A percentile compares a stretch with the other conserved stretches of the same genome.
phyloP scores from a whole-genome alignment of 345 rosid species.

The Eucalyptus marginata region DNA sequence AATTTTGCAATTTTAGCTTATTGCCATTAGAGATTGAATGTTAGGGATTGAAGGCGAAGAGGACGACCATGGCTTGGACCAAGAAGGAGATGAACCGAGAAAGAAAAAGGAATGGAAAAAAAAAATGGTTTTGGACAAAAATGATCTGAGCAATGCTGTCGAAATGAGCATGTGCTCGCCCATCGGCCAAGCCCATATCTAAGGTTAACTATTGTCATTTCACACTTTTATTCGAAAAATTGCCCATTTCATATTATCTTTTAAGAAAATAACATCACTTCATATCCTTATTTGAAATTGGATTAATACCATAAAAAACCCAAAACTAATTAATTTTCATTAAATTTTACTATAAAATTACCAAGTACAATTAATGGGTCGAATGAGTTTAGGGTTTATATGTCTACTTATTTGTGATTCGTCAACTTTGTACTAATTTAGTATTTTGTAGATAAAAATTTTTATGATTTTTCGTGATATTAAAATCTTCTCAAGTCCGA shows the following conservation, averaged over 20 bases:
- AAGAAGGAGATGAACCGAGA: neutral
- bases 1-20: neutral
- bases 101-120: neutral
- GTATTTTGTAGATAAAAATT: accelerated
- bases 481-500: too few species aligned
- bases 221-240: too few species aligned
- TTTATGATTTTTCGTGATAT: too few species aligned
- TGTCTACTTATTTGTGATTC: too few species aligned
- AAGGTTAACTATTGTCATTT: too few species aligned
- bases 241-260: accelerated
- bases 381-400: too few species aligned
- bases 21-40: neutral
- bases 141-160: too few species aligned
- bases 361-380: accelerated
- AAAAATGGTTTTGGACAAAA: neutral
- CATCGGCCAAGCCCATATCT: too few species aligned
- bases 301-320: accelerated
- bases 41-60: neutral
- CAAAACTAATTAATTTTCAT: accelerated
- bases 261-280: too few species aligned
- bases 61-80: neutral
- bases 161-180: neutral
- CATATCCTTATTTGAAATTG: too few species aligned
- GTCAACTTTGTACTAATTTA: too few species aligned
- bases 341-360: too few species aligned